phyloP scores from a whole-genome alignment of 2,329 filamentous ascomycete genomes.

The Polychaeton citri region DNA sequence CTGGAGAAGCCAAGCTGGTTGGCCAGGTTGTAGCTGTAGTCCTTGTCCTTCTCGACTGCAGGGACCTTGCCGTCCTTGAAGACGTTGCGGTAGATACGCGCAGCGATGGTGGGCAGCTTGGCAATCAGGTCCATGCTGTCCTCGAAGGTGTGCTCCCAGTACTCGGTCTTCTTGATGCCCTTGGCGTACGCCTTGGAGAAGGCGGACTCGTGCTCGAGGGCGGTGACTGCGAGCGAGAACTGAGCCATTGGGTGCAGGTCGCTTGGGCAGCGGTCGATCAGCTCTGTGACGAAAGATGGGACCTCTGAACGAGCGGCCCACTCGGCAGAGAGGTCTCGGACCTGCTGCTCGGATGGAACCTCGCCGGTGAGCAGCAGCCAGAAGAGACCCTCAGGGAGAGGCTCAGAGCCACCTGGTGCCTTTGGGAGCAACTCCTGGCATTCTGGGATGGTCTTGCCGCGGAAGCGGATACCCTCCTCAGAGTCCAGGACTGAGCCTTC shows the following conservation, averaged over 20 bases:
- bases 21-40: constrained; percentile 98
- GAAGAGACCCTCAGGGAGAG: constrained; percentile 97
- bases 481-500: constrained; percentile 96
- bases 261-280: constrained; percentile 98
- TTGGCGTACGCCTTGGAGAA: constrained; percentile 98
- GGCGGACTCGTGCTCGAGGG: constrained; percentile 93
- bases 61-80: constrained; percentile 99
- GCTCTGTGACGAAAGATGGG: constrained; percentile 96
- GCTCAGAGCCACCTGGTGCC: constrained; percentile 91
- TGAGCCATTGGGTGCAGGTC: constrained; percentile 99
- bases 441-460: constrained; percentile 97
- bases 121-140: constrained; percentile 99
- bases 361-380: constrained; percentile 98
- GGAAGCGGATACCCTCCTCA: constrained; percentile 98
- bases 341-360: constrained; percentile 95
- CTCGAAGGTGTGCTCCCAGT: constrained; percentile 99
- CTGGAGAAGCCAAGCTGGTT: constrained; percentile 96
- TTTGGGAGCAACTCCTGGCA: constrained; percentile 96
- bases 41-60: constrained; percentile 93
- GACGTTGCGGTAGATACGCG: constrained; percentile 99
- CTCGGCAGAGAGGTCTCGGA: constrained; percentile 93
- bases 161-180: constrained; percentile 98
- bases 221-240: constrained; percentile 94
- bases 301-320: constrained; percentile 96
- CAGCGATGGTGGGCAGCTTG: constrained; percentile 95